phyloP scores from a whole-genome alignment of 176 grass and related monocot species.

The Aegilops umbellulata region DNA sequence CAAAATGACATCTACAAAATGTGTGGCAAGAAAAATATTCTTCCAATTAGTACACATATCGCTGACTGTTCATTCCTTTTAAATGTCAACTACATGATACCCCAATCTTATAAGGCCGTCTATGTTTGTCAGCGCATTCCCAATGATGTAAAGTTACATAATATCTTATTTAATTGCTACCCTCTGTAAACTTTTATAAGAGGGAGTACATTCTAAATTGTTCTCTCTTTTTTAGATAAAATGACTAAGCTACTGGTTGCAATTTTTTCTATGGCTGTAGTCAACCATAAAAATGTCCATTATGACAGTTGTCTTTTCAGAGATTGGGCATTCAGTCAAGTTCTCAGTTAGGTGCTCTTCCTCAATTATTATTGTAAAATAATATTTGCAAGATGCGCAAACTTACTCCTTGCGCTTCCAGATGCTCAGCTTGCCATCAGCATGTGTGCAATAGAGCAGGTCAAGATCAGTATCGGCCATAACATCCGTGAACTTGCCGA shows the following conservation, averaged over 20 bases:
- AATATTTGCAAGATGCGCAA: neutral
- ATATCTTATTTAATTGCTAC: neutral
- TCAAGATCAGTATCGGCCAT: constrained; percentile 76
- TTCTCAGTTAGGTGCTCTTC: neutral
- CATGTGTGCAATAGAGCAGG: constrained; percentile 79
- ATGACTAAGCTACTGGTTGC: constrained; percentile 18
- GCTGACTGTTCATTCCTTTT: neutral
- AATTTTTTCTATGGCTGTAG: neutral
- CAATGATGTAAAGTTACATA: neutral
- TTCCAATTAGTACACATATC: neutral
- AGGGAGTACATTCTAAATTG: neutral
- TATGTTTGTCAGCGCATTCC: neutral
- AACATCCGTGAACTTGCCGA: constrained; percentile 78
- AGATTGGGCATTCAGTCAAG: neutral
- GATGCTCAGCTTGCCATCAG: constrained; percentile 85
- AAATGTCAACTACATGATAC: neutral
- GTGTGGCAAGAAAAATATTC: neutral
- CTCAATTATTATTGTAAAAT: constrained; percentile 12
- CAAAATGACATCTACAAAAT: neutral
- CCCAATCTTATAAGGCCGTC: neutral
- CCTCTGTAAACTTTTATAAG: no score
- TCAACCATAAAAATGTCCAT: neutral
- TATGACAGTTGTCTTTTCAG: neutral
- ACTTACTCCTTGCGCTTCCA: constrained; percentile 91
- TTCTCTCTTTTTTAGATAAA: neutral